phyloP scores from a whole-genome alignment of 2,329 filamentous ascomycete genomes.

The Neofusicoccum ribis region DNA sequence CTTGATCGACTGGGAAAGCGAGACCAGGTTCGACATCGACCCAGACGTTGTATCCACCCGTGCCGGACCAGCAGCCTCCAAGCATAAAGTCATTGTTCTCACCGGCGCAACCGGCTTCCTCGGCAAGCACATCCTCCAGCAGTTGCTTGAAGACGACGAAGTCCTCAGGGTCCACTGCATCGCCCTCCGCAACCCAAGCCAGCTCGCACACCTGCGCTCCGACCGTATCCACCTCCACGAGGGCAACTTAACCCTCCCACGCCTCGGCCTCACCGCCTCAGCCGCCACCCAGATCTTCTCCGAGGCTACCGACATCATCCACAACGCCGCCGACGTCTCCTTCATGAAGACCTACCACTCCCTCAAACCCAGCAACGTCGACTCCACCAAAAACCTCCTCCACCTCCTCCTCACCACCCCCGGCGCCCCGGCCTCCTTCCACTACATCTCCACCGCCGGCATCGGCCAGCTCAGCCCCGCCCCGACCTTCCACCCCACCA shows the following conservation, averaged over 20 bases:
- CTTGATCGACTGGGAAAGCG: neutral
- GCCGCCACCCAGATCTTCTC: conserved; percentile 31
- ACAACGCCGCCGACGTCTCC: conserved; percentile 27
- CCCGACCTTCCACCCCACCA: conserved; percentile 28
- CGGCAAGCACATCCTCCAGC: neutral
- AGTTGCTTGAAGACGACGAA: neutral
- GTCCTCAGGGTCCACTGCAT: conserved; percentile 20
- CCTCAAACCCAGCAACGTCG: conserved; percentile 26
- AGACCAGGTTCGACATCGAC: conserved; percentile 20
- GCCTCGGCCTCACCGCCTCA: conserved; percentile 37
- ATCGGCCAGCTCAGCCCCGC: neutral
- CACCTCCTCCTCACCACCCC: conserved; percentile 15
- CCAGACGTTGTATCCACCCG: neutral
- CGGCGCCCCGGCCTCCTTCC: conserved; percentile 23
- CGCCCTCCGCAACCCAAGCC: conserved; percentile 5
- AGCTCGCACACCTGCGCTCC: neutral
- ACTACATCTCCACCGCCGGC: conserved; percentile 23
- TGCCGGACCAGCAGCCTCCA: neutral
- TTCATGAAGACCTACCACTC: conserved; percentile 28
- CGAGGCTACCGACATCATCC: conserved; percentile 22
- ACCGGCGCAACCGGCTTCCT: conserved; percentile 22
- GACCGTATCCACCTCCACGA: conserved; percentile 35
- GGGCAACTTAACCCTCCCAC: conserved; percentile 39
- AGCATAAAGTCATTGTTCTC: conserved; percentile 11
- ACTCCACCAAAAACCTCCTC: neutral